phyloP scores from a whole-genome alignment of 345 rosid genomes.

The Populus deltoides region DNA sequence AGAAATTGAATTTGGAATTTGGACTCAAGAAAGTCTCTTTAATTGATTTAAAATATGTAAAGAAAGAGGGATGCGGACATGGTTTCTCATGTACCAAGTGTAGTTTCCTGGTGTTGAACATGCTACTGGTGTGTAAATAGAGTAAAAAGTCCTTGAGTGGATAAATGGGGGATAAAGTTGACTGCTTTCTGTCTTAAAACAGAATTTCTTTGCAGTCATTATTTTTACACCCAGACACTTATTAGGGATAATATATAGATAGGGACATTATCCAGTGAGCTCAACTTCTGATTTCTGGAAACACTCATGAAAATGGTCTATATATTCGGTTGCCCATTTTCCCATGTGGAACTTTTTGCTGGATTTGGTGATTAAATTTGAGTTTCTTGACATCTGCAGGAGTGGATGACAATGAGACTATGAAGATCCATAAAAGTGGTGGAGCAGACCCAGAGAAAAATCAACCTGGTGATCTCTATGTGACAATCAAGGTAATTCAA shows the following conservation, averaged over 20 bases:
- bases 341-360: background rate
- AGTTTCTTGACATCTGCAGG: slow-evolving; percentile 44
- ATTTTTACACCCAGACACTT: background rate
- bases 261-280: background rate
- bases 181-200: background rate
- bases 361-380: background rate
- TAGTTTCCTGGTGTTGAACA: too few species aligned
- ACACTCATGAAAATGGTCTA: background rate
- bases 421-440: slow-evolving; percentile 73
- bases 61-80: too few species aligned
- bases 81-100: too few species aligned
- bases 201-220: background rate
- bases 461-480: slow-evolving; percentile 95
- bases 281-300: background rate
- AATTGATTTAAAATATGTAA: too few species aligned
- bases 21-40: too few species aligned
- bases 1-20: too few species aligned
- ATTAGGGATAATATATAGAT: background rate
- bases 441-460: slow-evolving; percentile 95
- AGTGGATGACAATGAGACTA: slow-evolving; percentile 68
- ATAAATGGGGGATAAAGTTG: background rate
- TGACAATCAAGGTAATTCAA: slow-evolving; percentile 61
- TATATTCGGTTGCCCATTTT: background rate
- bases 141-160: too few species aligned
- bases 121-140: too few species aligned